These are phyloP conservation scores for Rhizoclosmatium sp. DNA, from an alignment of 192 early-diverging fungal genomes.

Conservation along the genomic window DNA sequence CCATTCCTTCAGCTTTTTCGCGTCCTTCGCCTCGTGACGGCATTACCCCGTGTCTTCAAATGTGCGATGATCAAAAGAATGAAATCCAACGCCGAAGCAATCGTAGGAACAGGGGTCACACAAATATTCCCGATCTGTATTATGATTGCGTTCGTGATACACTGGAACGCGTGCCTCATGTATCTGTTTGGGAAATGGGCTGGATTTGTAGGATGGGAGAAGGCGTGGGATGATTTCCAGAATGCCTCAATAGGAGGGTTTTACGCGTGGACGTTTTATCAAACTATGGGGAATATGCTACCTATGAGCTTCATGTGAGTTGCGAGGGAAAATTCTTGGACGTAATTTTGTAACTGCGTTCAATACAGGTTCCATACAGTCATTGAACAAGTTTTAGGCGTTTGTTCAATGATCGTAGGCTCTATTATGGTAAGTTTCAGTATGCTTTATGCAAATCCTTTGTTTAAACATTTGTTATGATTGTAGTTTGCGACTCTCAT, in stretches of 20 bases:
- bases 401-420: slow-evolving; percentile 8
- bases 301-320: slow-evolving; percentile 30
- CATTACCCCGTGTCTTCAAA: background rate
- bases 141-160: slow-evolving; percentile 16
- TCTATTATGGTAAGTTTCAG: slow-evolving; percentile 12
- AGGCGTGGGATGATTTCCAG: slow-evolving; percentile 8
- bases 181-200: slow-evolving; percentile 23
- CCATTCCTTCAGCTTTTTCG: slow-evolving; percentile 3
- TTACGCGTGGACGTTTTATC: slow-evolving; percentile 28
- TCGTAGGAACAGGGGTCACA: background rate
- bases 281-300: slow-evolving; percentile 29
- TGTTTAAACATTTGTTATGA: background rate
- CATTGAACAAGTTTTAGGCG: background rate
- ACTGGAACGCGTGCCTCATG: slow-evolving; percentile 25
- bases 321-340: background rate
- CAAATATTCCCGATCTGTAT: slow-evolving; percentile 10
- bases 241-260: background rate
- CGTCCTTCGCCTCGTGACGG: background rate
- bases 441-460: background rate
- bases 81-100: background rate
- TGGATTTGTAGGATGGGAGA: slow-evolving; percentile 18
- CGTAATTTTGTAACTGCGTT: background rate
- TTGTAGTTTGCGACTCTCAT: slow-evolving; percentile 23
- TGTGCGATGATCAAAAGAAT: slow-evolving; percentile 15
- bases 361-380: slow-evolving; percentile 19